Evolutionary conservation across 2,329 filamentous ascomycete species (phyloP), one percentile per base, ranked within the genome.

Genomic region (Trichoderma oligosporum): DNA sequence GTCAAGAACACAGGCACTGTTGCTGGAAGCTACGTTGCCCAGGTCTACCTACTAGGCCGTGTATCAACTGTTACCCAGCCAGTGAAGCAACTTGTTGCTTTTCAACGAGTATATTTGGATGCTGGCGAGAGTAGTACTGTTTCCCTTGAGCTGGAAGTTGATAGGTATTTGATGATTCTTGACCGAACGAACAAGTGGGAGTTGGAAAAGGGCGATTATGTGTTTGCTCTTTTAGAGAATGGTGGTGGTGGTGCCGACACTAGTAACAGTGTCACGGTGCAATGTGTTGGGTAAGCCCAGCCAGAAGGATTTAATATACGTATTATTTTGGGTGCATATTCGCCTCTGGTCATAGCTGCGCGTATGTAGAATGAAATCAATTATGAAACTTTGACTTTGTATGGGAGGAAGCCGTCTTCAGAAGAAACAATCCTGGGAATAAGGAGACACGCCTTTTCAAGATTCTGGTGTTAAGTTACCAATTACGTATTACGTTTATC

Each of bases 21-120:
- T 36, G 24, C 49, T 11, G 56, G 56, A 7, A 58, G 56, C 16
- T 55, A 58, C 16, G 56, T 58, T 4, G 51, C 27, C 22, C 56
- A 58, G 16, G 36, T 58, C 1, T 58, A 58, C 20, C 14, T 58
- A 3, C 9, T 58, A 14, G 56, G 56, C 4, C 56, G 56, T 41
- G 56, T 58, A n/a, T 58, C 56, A 9, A 56, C 42, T 0, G 18
- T 58, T 11, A 58, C 56, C 6, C 56, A 55, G 27, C 42, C 56
- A 4, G 29, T 58, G 1, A 58, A 49, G n/a, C 56, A 58, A 8
- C 56, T 58, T 14, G 42, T 58, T 4, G 56, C 51, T 9, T 58
- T 58, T 22, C 44, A 58, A 7, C 51, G 56, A 4, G 51, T 58
- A 2, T 58, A 58, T 58, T 31, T 58, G 5, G 52, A 56, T 18